These are phyloP conservation scores for Naganishia randhawae DNA, from an alignment of 768 basidiomycete genomes.

Conservation along the genomic window DNA sequence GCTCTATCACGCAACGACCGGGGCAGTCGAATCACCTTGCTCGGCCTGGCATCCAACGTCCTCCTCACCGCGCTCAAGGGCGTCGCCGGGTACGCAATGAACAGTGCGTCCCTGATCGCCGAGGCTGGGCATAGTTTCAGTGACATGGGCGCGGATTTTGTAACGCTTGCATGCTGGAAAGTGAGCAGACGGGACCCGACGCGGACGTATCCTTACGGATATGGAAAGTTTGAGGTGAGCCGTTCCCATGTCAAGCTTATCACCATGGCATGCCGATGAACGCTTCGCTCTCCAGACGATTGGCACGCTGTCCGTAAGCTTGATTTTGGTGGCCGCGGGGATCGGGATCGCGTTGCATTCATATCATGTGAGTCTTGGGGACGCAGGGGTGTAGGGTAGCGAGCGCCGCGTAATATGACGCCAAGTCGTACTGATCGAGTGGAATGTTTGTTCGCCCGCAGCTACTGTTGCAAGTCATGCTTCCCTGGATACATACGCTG, in stretches of 20 bases:
- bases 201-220: slow-evolving; percentile 54
- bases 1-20: slow-evolving; percentile 42
- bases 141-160: slow-evolving; percentile 61
- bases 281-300: too few species aligned
- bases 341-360: slow-evolving; percentile 73
- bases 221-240: slow-evolving; percentile 82
- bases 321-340: slow-evolving; percentile 60
- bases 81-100: slow-evolving; percentile 75
- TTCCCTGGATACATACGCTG: slow-evolving; percentile 62
- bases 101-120: slow-evolving; percentile 83
- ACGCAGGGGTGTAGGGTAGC: too few species aligned
- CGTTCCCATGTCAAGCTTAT: too few species aligned
- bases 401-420: too few species aligned
- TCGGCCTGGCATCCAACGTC: slow-evolving; percentile 71
- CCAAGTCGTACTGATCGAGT: neutral
- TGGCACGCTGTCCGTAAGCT: slow-evolving; percentile 82
- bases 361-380: slow-evolving; percentile 55
- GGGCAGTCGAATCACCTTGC: slow-evolving; percentile 47
- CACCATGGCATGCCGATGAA: too few species aligned
- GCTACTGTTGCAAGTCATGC: slow-evolving; percentile 70
- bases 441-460: slow-evolving; percentile 43
- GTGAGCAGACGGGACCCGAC: slow-evolving; percentile 78
- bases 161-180: slow-evolving; percentile 83
- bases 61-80: slow-evolving; percentile 79
- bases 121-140: slow-evolving; percentile 75